Conservation (phyloP, 305 asterid species). For the Petunia hybrid region DNA sequence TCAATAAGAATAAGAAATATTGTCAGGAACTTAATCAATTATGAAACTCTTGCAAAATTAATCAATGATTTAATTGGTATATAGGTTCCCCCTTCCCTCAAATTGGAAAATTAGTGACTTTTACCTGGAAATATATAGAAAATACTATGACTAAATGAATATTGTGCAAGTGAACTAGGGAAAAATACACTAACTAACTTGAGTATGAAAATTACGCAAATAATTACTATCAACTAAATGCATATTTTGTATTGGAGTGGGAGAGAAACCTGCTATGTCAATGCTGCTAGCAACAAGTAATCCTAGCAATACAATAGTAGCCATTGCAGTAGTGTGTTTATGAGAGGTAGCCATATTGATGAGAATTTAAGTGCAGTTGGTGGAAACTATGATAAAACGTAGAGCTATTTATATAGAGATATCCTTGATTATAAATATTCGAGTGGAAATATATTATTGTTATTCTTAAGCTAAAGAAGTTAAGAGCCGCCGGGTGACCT, state of each 20-base stretch:
- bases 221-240: background rate
- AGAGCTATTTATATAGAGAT: background rate
- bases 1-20: background rate
- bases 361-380: background rate
- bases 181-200: background rate
- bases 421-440: background rate
- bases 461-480: conserved; percentile 14
- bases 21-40: background rate
- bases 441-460: background rate
- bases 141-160: background rate
- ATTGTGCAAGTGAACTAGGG: background rate
- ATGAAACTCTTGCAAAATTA: background rate
- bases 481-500: background rate
- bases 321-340: background rate
- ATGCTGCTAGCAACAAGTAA: conserved; percentile 19
- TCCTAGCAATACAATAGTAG: background rate
- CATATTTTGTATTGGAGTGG: background rate
- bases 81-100: background rate
- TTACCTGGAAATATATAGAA: background rate
- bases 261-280: conserved; percentile 5
- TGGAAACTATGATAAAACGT: background rate
- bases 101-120: background rate
- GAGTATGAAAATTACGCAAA: background rate
- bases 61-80: background rate
- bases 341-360: background rate